A percentile compares a stretch with the other conserved stretches of the same genome.
These are phyloP conservation scores for Malus hybrid DNA, from an alignment of 331 rosid species.

Conservation along the genomic window DNA sequence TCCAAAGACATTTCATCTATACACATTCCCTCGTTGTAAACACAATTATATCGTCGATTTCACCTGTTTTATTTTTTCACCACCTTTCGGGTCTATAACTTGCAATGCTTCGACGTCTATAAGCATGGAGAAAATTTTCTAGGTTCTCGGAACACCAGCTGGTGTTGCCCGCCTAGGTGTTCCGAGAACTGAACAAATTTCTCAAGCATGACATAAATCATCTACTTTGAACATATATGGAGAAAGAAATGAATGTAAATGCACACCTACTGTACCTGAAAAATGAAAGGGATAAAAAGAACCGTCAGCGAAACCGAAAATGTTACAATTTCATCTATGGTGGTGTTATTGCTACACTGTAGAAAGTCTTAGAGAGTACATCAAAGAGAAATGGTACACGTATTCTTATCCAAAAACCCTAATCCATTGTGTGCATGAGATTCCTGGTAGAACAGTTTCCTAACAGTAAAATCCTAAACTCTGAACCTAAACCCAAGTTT, in stretches of 20 bases:
- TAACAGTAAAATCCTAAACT: conserved; percentile 26
- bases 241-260: background rate
- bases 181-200: no score
- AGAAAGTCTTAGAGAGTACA: conserved; percentile 13
- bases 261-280: background rate
- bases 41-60: no score
- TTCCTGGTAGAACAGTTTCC: conserved; percentile 1
- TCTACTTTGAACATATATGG: background rate
- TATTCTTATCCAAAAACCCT: conserved; percentile 23
- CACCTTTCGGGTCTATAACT: no score
- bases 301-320: background rate
- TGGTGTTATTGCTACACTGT: conserved; percentile 37
- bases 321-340: conserved; percentile 10
- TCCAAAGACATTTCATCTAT: no score
- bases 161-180: no score
- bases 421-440: conserved; percentile 14
- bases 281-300: background rate
- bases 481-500: conserved; percentile 30
- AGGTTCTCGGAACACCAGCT: no score
- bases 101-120: no score
- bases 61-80: no score
- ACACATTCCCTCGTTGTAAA: no score
- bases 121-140: no score
- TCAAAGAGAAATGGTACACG: conserved; percentile 10
- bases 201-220: no score